Evolutionary conservation across 352 stramenopile genomes (phyloP).

Genomic region (Paralagenidium karlingii): DNA sequence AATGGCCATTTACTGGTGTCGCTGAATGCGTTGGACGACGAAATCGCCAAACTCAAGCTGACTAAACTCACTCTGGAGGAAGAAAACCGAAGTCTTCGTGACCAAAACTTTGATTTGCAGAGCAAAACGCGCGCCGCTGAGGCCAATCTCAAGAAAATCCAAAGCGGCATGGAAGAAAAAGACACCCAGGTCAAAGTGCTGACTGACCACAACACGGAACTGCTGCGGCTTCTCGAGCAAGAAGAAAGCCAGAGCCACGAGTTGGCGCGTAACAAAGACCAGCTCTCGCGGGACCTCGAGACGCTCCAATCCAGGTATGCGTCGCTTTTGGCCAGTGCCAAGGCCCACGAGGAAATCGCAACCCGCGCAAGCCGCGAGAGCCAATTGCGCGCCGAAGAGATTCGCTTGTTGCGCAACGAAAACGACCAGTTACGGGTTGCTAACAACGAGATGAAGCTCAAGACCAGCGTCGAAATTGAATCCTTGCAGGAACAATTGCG

Average conservation of each 20-base stretch:
- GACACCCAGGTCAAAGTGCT: conserved; percentile 91
- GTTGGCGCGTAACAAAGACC: conserved; percentile 36
- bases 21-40: conserved; percentile 80
- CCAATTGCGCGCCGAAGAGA: conserved; percentile 90
- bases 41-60: conserved; percentile 48
- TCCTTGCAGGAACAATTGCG: conserved; percentile 92
- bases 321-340: conserved; percentile 83
- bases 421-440: conserved; percentile 86
- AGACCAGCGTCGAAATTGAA: conserved; percentile 93
- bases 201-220: conserved; percentile 92
- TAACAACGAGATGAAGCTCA: conserved; percentile 90
- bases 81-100: conserved; percentile 84
- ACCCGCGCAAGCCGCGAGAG: conserved; percentile 80
- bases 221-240: conserved; percentile 89
- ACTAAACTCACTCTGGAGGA: conserved; percentile 68
- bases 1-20: conserved; percentile 80
- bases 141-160: conserved; percentile 64
- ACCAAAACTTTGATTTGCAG: conserved; percentile 90
- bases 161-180: conserved; percentile 69
- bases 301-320: conserved; percentile 79
- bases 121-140: conserved; percentile 81
- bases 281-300: conserved; percentile 69
- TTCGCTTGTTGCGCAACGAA: conserved; percentile 79
- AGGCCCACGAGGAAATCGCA: conserved; percentile 89
- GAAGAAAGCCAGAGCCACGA: conserved; percentile 84